Evolutionary conservation across 2,329 filamentous ascomycete genomes (phyloP), one percentile per base, ranked within the genome.

Genomic region (Graphilbum ipis-grandicollis): DNA sequence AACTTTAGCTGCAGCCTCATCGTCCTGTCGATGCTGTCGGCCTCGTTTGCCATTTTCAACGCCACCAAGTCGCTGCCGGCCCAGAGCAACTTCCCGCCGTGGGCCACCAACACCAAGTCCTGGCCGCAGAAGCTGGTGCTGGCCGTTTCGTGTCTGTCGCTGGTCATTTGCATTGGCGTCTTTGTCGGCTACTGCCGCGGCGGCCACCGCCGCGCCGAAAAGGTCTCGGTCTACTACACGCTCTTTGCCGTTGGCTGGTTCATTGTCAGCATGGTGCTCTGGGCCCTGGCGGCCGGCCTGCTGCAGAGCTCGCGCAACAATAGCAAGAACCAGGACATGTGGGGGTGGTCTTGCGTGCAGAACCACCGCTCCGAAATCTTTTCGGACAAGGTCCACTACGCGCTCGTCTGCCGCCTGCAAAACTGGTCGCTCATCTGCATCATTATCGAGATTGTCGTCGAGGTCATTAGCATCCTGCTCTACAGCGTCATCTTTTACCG

Each of bases 1-100:
- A 94, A 88, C 67, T 96, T 98, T 58, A 85, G 83, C 57, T 98
- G 90, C 66, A 88, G 82, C 56, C 68, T 96, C 42, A 94, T 98
- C 53, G 83, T 98, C 46, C 70, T 98, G 40, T 68, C 85, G 43
- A 88, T 98, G 72, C 64, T 98, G 37, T 76, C 80, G 13, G 72
- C 83, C n/a, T 84, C 83, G 4, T 82, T 98, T 51, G 63, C 75
- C 47, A 86, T 98, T 56, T 98, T 98, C 72, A 84, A 90, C 56
- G 71, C 85, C 35, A 94, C 90, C 41, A 82, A 72, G 52, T 37
- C 59, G 14, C 65, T 98, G 2, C 73, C 85, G 25, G 51, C 72
- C 13, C 73, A 88, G 46, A 93, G 83, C 62, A 74, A 71, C 42
- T 72, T 93, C 45, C 83, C 85, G 6, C 60, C 90, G 3, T 98